A percentile compares a stretch with the other conserved stretches of the same genome.
phyloP scores from a whole-genome alignment of 345 rosid genomes.

The Brassica cretica region DNA sequence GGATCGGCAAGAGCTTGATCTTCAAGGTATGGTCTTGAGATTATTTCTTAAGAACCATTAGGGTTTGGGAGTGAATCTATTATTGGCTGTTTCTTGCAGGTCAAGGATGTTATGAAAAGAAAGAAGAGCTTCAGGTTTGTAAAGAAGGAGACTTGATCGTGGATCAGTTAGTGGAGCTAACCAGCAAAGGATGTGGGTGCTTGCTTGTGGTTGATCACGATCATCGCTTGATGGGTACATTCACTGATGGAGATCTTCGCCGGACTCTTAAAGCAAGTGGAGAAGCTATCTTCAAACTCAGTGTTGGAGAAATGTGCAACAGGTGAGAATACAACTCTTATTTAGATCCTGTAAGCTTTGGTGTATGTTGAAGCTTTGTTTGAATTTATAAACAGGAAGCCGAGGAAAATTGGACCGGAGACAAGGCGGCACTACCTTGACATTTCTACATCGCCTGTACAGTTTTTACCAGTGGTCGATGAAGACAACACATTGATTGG shows the following conservation, averaged over 20 bases:
- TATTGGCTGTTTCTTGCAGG: constrained; percentile 44
- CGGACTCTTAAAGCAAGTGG: constrained; percentile 87
- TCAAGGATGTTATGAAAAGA: constrained; percentile 90
- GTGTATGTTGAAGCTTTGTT: neutral
- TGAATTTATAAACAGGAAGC: constrained; percentile 53
- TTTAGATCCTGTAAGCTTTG: neutral
- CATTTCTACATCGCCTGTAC: constrained; percentile 96
- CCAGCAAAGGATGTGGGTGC: constrained; percentile 95
- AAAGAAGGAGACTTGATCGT: constrained; percentile 84
- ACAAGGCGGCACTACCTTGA: constrained; percentile 99
- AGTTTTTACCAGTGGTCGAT: constrained; percentile 79
- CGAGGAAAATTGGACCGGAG: constrained; percentile 78
- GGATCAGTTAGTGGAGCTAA: constrained; percentile 91
- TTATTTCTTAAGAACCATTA: neutral
- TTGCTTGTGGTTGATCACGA: constrained; percentile 72
- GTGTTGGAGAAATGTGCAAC: constrained; percentile 94
- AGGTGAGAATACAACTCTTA: constrained; percentile 45
- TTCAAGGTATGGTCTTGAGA: constrained; percentile 60
- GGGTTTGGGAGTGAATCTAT: neutral
- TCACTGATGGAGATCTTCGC: constrained; percentile 91
- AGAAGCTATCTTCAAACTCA: constrained; percentile 89
- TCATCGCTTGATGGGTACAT: constrained; percentile 57
- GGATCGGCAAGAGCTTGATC: constrained; percentile 89
- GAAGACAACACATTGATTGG: constrained; percentile 70
- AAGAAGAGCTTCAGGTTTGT: constrained; percentile 83